Conservation (phyloP, 169 alveolate species). For the Plasmodium ovale region DNA sequence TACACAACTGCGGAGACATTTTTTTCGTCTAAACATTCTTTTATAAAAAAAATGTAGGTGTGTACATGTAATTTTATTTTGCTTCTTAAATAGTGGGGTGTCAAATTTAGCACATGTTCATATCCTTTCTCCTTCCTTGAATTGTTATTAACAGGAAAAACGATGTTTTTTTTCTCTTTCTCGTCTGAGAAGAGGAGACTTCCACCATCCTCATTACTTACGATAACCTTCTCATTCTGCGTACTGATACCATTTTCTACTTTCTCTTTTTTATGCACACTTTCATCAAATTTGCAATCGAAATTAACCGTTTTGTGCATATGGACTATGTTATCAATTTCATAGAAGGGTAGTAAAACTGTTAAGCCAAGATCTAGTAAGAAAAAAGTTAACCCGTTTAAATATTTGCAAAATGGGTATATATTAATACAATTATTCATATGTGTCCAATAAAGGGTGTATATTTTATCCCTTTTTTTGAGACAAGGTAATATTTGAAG, state of each 20-base stretch:
- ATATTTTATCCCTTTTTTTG: conserved; percentile 39
- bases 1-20: conserved; percentile 45
- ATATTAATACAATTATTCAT: conserved; percentile 39
- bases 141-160: neutral
- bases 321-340: conserved; percentile 64
- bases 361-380: conserved; percentile 58
- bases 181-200: neutral
- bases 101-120: conserved; percentile 26
- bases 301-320: conserved; percentile 40
- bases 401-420: conserved; percentile 71
- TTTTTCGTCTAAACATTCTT: conserved; percentile 48
- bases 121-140: neutral
- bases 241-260: neutral
- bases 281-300: neutral
- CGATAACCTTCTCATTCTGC: neutral
- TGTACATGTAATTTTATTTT: conserved; percentile 22
- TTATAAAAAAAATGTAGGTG: conserved; percentile 25
- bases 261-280: neutral
- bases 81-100: conserved; percentile 37
- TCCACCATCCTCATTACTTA: neutral
- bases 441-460: conserved; percentile 33
- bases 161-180: neutral
- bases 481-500: conserved; percentile 74
- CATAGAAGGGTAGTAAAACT: conserved; percentile 61
- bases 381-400: conserved; percentile 61